Base-by-base conservation (phyloP, 2,329 filamentous ascomycete genomes). In the Colletotrichum abscissum region DNA sequence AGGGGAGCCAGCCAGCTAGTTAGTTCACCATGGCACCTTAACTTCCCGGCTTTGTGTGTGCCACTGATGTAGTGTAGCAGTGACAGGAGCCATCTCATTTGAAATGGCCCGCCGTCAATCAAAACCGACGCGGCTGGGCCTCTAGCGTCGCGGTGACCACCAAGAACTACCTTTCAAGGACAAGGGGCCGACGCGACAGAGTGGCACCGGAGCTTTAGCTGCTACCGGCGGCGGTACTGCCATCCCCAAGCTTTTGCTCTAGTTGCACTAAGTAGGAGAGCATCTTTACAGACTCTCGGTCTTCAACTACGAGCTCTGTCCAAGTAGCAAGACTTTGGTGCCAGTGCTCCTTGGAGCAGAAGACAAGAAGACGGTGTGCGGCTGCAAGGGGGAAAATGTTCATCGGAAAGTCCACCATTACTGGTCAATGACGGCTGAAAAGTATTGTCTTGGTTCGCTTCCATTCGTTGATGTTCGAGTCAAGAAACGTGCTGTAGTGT, bases 131-230 rank as follows among this genome's bases (percentile, higher is more conserved):
- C 35, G 35, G 64, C 49, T 63, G 57, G 69, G 22, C 30, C 59
- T 35, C 4, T 63, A 70, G 59, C 56, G 60, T 70, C 30, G 42
- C 52, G 46, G 35, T 46, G 65, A 46, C 59, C 60, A 52, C 35
- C 56, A 56, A 28, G 46, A 60, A 54, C 38, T 66, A 46, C 67
- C 46, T 65, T 62, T 66, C 67, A 26, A 52, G 67, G 60, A 49
- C 28, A 73, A 59, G 42, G 70, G 67, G 11, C 59, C 49, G 64
- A 63, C 14, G 24, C 42, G 30, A 63, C 35, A 19, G 56, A 58
- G 63, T 57, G 38, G 30, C 24, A 24, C n/a, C 42, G 30, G 30
- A 38, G 64, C 68, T 42, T 56, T 55, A 35, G 60, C 56, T 66
- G 42, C 26, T 57, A 59, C 46, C 28, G 24, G 26, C n/a, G 56